Conservation (phyloP, 2,329 filamentous ascomycete species). For the Arthrocladium fulminans region DNA sequence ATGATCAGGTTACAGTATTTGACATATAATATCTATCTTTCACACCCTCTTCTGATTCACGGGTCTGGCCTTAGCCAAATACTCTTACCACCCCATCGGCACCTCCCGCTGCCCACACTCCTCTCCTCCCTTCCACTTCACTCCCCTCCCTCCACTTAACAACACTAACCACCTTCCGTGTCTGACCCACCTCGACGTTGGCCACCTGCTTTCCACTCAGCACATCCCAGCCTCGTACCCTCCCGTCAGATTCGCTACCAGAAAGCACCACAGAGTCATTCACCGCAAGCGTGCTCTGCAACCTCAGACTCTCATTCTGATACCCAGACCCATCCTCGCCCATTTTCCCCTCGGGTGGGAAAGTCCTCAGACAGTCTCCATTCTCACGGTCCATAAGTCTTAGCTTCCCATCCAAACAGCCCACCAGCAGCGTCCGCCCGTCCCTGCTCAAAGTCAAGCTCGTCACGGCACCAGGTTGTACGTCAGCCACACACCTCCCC, state of each 20-base stretch:
- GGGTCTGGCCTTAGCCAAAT: slow-evolving; percentile 15
- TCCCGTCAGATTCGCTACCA: slow-evolving; percentile 68
- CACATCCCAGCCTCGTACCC: slow-evolving; percentile 75
- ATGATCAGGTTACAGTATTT: no score
- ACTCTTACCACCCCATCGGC: slow-evolving; percentile 21
- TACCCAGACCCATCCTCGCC: slow-evolving; percentile 32
- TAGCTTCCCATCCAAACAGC: slow-evolving; percentile 65
- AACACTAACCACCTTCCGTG: slow-evolving; percentile 19
- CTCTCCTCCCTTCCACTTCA: slow-evolving; percentile 13
- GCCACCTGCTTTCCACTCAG: slow-evolving; percentile 52
- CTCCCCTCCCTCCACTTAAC: slow-evolving; percentile 22
- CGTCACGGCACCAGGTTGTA: slow-evolving; percentile 61
- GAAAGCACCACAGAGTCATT: slow-evolving; percentile 70
- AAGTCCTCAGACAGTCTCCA: slow-evolving; percentile 65
- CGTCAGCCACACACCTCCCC: slow-evolving; percentile 62
- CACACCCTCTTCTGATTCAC: no score
- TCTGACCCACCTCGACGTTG: slow-evolving; percentile 14
- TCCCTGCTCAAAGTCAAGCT: slow-evolving; percentile 63
- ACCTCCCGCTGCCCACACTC: slow-evolving; percentile 21
- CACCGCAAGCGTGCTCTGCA: slow-evolving; percentile 65
- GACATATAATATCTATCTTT: no score
- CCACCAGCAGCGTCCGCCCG: slow-evolving; percentile 64
- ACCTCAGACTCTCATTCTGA: slow-evolving; percentile 61
- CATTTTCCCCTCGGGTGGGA: slow-evolving; percentile 39
- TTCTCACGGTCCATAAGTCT: slow-evolving; percentile 71